A percentile compares a stretch with the other conserved stretches of the same genome.
Conservation (phyloP, 306 rosid genomes). For the Dalbergia cultrata region DNA sequence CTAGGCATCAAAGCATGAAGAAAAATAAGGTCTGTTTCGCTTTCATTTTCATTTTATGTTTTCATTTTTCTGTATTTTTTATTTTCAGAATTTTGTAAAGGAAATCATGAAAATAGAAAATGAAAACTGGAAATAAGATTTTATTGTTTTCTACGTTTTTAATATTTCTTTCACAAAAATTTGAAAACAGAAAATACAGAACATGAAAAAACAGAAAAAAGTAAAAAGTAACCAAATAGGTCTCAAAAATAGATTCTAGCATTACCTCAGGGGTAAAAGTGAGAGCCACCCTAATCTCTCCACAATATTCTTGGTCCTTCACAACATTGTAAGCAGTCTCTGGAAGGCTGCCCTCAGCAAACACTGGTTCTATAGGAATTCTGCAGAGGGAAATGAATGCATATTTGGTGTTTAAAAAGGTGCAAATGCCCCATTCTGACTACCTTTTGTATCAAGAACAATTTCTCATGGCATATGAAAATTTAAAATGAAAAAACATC, state of each 20-base stretch:
- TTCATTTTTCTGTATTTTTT: no score
- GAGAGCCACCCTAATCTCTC: slow-evolving; percentile 62
- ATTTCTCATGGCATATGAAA: neutral
- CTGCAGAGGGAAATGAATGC: slow-evolving; percentile 32
- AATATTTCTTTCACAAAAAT: no score
- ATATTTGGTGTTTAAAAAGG: neutral
- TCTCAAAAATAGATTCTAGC: neutral
- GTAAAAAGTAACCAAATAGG: no score
- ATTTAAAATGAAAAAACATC: neutral
- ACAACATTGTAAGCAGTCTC: slow-evolving; percentile 53
- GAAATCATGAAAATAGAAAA: no score
- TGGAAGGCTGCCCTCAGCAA: slow-evolving; percentile 51
- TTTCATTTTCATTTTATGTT: no score
- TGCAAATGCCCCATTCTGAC: neutral
- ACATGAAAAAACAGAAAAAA: no score
- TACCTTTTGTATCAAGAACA: slow-evolving; percentile 24
- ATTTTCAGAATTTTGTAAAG: no score
- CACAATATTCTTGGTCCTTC: slow-evolving; percentile 53
- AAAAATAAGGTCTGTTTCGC: neutral
- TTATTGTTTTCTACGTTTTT: no score
- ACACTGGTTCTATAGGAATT: slow-evolving; percentile 49
- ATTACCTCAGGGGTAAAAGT: slow-evolving; percentile 58
- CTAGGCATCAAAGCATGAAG: slow-evolving; percentile 28
- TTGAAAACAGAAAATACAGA: no score
- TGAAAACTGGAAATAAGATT: no score